Percentiles rank a stretch among this genome's conserved stretches.
Conservation (phyloP, 495 filamentous ascomycete species). For the Pyronema domesticum region DNA sequence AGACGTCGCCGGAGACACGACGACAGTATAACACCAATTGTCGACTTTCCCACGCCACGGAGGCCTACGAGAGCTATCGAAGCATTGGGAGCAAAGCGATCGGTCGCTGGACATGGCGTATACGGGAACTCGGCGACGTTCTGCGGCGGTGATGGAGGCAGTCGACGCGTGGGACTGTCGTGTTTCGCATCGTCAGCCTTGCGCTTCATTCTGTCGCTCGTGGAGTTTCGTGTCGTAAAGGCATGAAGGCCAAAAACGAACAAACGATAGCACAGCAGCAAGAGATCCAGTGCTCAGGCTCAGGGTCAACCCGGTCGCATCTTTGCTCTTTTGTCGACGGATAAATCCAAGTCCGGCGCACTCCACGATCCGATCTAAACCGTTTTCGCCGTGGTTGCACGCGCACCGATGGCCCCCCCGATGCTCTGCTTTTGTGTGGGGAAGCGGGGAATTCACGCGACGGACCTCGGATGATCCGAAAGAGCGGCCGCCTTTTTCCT, state of each 20-base stretch:
- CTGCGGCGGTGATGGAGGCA: not conserved
- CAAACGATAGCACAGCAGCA: not conserved
- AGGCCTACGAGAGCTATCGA: slow-evolving; percentile 61
- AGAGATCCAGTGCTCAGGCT: too few relatives aligned
- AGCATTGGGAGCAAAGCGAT: slow-evolving; percentile 39
- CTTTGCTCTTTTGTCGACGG: not conserved
- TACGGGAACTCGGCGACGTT: not conserved
- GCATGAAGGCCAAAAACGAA: not conserved
- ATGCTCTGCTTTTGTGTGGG: too few relatives aligned
- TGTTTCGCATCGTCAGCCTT: not conserved
- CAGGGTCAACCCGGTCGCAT: too few relatives aligned
- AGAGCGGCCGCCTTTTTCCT: too few relatives aligned
- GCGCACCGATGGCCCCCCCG: too few relatives aligned
- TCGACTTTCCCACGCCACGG: slow-evolving; percentile 59
- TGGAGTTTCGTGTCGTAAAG: not conserved
- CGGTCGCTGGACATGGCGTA: slow-evolving; percentile 4
- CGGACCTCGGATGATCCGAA: too few relatives aligned
- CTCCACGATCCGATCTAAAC: too few relatives aligned
- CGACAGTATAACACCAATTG: slow-evolving; percentile 59
- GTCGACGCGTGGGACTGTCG: not conserved
- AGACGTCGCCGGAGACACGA: slow-evolving; percentile 50
- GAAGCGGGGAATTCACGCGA: too few relatives aligned
- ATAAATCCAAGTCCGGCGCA: not conserved
- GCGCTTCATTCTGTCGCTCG: not conserved
- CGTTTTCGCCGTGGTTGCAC: too few relatives aligned